Conservation (phyloP, 495 filamentous ascomycete species). For the Xylaria sp. region DNA sequence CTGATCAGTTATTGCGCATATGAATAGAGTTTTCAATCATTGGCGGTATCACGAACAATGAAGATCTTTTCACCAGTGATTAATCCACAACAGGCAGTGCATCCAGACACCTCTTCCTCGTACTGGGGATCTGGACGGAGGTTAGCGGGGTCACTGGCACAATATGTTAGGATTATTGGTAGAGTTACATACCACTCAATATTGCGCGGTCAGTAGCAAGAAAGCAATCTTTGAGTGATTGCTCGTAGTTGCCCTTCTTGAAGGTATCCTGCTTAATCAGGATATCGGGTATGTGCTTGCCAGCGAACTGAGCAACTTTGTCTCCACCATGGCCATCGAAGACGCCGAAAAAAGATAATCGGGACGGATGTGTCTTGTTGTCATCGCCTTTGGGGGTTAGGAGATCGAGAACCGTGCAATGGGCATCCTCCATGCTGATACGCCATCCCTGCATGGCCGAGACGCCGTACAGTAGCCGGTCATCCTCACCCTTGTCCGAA, state of each 20-base stretch:
- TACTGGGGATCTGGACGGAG: slow-evolving; percentile 81
- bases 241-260: slow-evolving; percentile 87
- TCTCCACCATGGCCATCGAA: slow-evolving; percentile 98
- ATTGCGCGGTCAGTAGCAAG: slow-evolving; percentile 95
- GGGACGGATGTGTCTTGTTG: slow-evolving; percentile 69
- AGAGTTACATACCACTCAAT: slow-evolving; percentile 73
- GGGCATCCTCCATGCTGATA: slow-evolving; percentile 98
- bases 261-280: slow-evolving; percentile 93
- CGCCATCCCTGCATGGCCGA: slow-evolving; percentile 99
- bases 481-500: slow-evolving; percentile 90
- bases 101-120: slow-evolving; percentile 97
- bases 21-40: not conserved
- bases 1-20: not conserved
- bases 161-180: not conserved
- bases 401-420: slow-evolving; percentile 87
- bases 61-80: slow-evolving; percentile 92
- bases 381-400: slow-evolving; percentile 64
- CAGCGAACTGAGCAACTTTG: slow-evolving; percentile 91
- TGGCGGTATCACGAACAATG: slow-evolving; percentile 66
- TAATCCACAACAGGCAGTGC: slow-evolving; percentile 89
- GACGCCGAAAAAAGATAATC: slow-evolving; percentile 95
- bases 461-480: slow-evolving; percentile 87
- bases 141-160: slow-evolving; percentile 22
- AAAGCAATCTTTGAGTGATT: slow-evolving; percentile 97
- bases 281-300: slow-evolving; percentile 92